Conservation (phyloP, 306 rosid genomes). For the Cyclanthera cordifolia region DNA sequence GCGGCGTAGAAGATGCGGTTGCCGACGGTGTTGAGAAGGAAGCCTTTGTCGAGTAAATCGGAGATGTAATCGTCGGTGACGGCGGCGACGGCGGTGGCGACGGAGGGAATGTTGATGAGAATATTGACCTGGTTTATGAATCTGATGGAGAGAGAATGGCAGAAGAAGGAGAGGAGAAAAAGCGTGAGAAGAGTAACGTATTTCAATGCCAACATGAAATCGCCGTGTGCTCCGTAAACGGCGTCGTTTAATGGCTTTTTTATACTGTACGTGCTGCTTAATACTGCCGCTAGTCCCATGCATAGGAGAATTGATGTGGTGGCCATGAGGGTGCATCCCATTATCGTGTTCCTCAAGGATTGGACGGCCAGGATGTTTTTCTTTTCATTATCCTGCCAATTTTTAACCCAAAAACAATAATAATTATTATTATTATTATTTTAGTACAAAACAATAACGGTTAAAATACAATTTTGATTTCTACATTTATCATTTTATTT, state of each 20-base stretch:
- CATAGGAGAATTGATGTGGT: conserved; percentile 72
- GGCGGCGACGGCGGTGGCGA: conserved; percentile 20
- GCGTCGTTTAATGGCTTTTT: conserved; percentile 75
- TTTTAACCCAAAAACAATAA: too few relatives aligned
- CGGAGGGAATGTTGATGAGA: conserved; percentile 57
- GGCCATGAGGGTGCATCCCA: conserved; percentile 96
- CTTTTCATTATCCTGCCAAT: conserved; percentile 79
- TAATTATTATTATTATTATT: too few relatives aligned
- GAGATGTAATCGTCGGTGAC: conserved; percentile 48
- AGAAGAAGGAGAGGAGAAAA: conserved; percentile 77
- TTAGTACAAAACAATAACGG: too few relatives aligned
- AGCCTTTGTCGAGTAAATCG: conserved; percentile 65
- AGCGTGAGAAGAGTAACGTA: conserved; percentile 64
- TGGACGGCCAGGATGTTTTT: conserved; percentile 86
- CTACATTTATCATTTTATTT: too few relatives aligned
- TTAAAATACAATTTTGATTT: too few relatives aligned
- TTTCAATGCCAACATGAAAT: conserved; percentile 76
- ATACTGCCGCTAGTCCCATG: conserved; percentile 72
- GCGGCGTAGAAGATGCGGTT: conserved; percentile 74
- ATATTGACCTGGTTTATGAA: conserved; percentile 84
- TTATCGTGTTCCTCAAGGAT: conserved; percentile 66
- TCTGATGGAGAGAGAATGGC: conserved; percentile 78
- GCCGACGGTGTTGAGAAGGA: conserved; percentile 58
- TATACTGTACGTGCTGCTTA: conserved; percentile 90
- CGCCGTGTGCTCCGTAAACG: conserved; percentile 79